Conservation (phyloP, 495 filamentous ascomycete species). For the Penicillium ochrochloron region DNA sequence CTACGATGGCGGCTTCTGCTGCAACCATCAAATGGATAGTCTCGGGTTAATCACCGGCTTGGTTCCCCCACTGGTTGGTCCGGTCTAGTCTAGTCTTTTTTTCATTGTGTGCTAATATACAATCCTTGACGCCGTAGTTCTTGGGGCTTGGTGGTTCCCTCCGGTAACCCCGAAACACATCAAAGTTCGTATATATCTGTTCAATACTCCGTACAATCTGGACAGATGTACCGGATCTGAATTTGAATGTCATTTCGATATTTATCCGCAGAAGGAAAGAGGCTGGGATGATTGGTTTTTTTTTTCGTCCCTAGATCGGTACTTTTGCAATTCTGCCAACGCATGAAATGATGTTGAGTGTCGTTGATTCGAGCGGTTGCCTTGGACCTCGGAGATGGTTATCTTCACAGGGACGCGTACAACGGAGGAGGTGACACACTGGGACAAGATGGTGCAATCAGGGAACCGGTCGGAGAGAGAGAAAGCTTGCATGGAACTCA, state of each 20-base stretch:
- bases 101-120: background rate
- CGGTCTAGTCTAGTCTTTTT: background rate
- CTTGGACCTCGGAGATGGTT: background rate
- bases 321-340: background rate
- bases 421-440: background rate
- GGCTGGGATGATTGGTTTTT: background rate
- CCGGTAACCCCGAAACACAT: background rate
- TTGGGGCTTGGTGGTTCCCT: background rate
- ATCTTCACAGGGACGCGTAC: slow-evolving; percentile 4
- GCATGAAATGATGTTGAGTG: background rate
- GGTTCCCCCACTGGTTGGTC: slow-evolving; percentile 20
- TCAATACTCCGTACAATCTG: background rate
- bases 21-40: slow-evolving; percentile 27
- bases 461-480: slow-evolving; percentile 8
- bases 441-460: slow-evolving; percentile 4
- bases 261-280: background rate
- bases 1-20: slow-evolving; percentile 23
- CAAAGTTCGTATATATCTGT: background rate
- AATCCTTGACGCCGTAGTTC: background rate
- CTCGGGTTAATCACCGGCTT: slow-evolving; percentile 33
- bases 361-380: background rate
- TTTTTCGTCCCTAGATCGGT: background rate
- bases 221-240: background rate
- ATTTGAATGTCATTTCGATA: background rate
- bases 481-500: slow-evolving; percentile 1